These are phyloP conservation scores for Amanita muscaria DNA, from an alignment of 768 basidiomycete species.

Conservation along the genomic window DNA sequence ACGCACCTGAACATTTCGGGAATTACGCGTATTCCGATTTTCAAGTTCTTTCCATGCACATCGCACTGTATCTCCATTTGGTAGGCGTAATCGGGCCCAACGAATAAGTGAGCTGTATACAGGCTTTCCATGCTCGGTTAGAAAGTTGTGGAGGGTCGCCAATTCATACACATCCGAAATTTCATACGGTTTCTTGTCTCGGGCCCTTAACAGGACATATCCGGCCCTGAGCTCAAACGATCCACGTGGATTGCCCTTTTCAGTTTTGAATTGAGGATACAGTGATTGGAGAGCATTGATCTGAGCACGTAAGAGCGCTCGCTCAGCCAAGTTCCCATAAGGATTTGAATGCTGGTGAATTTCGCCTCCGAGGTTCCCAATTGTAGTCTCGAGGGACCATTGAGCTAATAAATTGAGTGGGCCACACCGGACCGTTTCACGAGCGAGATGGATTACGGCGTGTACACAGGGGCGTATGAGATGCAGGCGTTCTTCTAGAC, in stretches of 20 bases:
- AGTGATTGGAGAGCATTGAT: constrained; percentile 12
- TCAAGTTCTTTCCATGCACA: constrained; percentile 13
- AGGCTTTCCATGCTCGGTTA: background rate
- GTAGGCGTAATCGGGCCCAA: constrained; percentile 15
- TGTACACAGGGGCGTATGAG: constrained; percentile 24
- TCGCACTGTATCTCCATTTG: constrained; percentile 15
- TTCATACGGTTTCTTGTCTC: background rate
- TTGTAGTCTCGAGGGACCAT: constrained; percentile 22
- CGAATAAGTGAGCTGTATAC: background rate
- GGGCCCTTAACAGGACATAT: constrained; percentile 9
- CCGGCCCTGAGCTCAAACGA: constrained; percentile 11
- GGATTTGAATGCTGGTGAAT: constrained; percentile 17
- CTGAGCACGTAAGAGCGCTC: constrained; percentile 15
- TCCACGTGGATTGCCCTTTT: background rate
- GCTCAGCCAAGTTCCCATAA: constrained; percentile 19
- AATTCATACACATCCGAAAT: background rate
- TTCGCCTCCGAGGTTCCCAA: constrained; percentile 15
- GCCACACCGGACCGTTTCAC: constrained; percentile 16
- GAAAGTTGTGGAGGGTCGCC: background rate
- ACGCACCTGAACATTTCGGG: constrained; percentile 10
- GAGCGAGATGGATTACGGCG: constrained; percentile 17
- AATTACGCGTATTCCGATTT: constrained; percentile 2
- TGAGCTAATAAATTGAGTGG: constrained; percentile 18
- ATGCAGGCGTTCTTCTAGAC: constrained; percentile 19
- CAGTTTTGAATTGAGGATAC: constrained; percentile 10